phyloP scores from a whole-genome alignment of 1,139 yeast genomes.

The Spathaspora sp. region DNA sequence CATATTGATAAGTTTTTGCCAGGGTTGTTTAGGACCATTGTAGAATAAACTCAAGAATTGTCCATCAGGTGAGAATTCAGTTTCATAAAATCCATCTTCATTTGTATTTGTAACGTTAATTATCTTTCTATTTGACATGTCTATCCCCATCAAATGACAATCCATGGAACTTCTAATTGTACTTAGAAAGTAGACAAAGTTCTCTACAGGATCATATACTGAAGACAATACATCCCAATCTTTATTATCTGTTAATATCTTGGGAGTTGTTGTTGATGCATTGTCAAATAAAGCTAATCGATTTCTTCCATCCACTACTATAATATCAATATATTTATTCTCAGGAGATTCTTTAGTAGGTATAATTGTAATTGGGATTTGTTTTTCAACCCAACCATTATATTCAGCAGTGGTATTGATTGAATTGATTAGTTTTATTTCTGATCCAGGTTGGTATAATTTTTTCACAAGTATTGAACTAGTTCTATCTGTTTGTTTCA shows the following conservation, averaged over 20 bases:
- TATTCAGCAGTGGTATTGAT: constrained; percentile 44
- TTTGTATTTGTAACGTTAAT: constrained; percentile 22
- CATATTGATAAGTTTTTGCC: constrained; percentile 57
- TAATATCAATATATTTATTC: constrained; percentile 71
- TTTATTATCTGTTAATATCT: constrained; percentile 52
- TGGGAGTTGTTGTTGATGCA: constrained; percentile 25
- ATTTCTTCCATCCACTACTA: constrained; percentile 59
- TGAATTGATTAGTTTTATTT: constrained; percentile 16
- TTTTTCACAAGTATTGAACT: constrained; percentile 62
- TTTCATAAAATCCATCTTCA: constrained; percentile 30
- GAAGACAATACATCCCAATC: constrained; percentile 68
- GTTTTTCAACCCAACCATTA: constrained; percentile 57
- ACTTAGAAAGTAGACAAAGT: constrained; percentile 61
- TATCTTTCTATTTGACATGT: constrained; percentile 16
- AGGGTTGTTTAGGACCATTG: constrained; percentile 66
- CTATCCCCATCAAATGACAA: constrained; percentile 29
- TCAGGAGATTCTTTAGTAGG: constrained; percentile 28
- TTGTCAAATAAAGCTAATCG: constrained; percentile 63
- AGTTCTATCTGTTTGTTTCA: constrained; percentile 70
- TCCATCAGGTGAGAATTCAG: constrained; percentile 53
- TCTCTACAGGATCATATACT: constrained; percentile 52
- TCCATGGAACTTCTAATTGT: constrained; percentile 44
- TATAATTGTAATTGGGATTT: constrained; percentile 32
- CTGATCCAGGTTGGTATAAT: constrained; percentile 36
- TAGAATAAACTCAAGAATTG: constrained; percentile 55